These are phyloP conservation scores for Mallotus repandus DNA, from an alignment of 441 rosid species.

Conservation along the genomic window DNA sequence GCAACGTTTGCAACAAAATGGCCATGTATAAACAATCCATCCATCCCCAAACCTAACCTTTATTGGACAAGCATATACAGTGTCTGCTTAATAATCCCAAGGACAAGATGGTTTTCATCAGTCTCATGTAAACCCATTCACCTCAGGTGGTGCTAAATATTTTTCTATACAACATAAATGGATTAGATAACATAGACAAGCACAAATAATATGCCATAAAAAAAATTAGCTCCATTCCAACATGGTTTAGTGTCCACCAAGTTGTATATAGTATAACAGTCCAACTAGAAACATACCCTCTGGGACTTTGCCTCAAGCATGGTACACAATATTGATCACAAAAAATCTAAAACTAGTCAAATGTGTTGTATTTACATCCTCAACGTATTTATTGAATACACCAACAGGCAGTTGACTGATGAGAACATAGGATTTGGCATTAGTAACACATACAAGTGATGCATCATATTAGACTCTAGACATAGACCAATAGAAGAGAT, in stretches of 20 bases:
- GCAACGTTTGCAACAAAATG: slow-evolving; percentile 8
- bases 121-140: slow-evolving; percentile 61
- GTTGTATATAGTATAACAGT: not conserved
- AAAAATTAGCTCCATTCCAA: too few relatives aligned
- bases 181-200: not conserved
- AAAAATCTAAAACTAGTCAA: slow-evolving; percentile 72
- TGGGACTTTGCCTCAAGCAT: slow-evolving; percentile 73
- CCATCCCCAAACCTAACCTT: slow-evolving; percentile 45
- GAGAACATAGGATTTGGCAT: slow-evolving; percentile 72
- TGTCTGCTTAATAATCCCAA: slow-evolving; percentile 73
- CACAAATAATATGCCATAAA: not conserved
- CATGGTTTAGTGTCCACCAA: not conserved
- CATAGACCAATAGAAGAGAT: too few relatives aligned
- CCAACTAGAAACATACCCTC: slow-evolving; percentile 51
- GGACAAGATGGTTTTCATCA: slow-evolving; percentile 62
- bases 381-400: slow-evolving; percentile 55
- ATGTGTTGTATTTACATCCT: slow-evolving; percentile 56
- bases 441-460: slow-evolving; percentile 42
- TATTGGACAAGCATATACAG: slow-evolving; percentile 80
- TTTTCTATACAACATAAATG: slow-evolving; percentile 39
- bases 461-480: slow-evolving; percentile 7
- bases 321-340: slow-evolving; percentile 68
- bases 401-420: slow-evolving; percentile 66
- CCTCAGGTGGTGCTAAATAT: slow-evolving; percentile 75
- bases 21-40: slow-evolving; percentile 2